These are phyloP conservation scores for Bidens hawaiensis DNA, from an alignment of 140 eudicot genomes.

Conservation along the genomic window DNA sequence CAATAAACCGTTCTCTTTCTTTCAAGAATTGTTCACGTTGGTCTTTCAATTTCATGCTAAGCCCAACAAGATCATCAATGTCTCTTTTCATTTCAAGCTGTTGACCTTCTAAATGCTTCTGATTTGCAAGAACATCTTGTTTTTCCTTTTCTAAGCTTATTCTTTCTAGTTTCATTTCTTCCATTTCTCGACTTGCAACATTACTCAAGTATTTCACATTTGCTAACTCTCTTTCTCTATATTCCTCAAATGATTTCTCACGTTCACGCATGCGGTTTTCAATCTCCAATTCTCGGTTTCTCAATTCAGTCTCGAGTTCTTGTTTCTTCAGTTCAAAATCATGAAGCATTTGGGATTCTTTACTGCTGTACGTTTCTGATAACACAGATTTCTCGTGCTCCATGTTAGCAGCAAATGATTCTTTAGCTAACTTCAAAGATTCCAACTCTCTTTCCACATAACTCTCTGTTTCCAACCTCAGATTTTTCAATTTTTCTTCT, in stretches of 20 bases:
- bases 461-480: slow-evolving; percentile 53
- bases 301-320: slow-evolving; percentile 71
- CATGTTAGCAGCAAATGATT: slow-evolving; percentile 73
- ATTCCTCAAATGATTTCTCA: slow-evolving; percentile 59
- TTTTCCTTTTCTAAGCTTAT: slow-evolving; percentile 56
- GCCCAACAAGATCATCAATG: slow-evolving; percentile 65
- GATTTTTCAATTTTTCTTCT: slow-evolving; percentile 67
- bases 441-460: slow-evolving; percentile 71
- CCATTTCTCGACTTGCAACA: slow-evolving; percentile 71
- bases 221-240: slow-evolving; percentile 52
- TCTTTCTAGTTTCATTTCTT: slow-evolving; percentile 72
- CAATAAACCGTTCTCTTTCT: slow-evolving; percentile 73
- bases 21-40: slow-evolving; percentile 77
- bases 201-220: slow-evolving; percentile 55
- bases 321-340: slow-evolving; percentile 71
- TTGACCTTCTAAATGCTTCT: slow-evolving; percentile 62
- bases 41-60: slow-evolving; percentile 79
- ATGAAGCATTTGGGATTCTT: slow-evolving; percentile 55
- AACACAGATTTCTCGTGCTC: slow-evolving; percentile 62
- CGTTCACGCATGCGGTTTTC: slow-evolving; percentile 48
- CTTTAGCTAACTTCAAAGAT: slow-evolving; percentile 65
- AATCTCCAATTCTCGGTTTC: slow-evolving; percentile 46
- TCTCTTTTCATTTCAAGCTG: slow-evolving; percentile 69
- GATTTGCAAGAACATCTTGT: slow-evolving; percentile 48
- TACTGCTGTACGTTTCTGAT: slow-evolving; percentile 48